Percentiles rank a stretch among this genome's conserved stretches.
Conservation (phyloP, 148 eudicot genomes). For the Silene latifolia region DNA sequence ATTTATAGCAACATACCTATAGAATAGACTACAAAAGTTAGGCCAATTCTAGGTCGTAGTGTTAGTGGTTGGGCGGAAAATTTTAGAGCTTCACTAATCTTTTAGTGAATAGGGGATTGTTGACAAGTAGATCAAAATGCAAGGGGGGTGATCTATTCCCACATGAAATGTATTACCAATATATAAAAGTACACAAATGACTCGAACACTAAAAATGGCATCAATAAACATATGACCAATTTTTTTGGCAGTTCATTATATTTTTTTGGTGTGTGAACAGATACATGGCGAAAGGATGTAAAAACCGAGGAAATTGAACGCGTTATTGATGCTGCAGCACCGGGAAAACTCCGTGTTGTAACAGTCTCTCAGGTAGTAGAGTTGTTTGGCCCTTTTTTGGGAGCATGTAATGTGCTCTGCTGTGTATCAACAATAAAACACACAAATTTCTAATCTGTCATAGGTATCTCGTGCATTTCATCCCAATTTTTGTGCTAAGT, state of each 20-base stretch:
- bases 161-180: too few species aligned
- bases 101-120: too few species aligned
- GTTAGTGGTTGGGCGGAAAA: too few species aligned
- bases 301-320: constrained; percentile 51
- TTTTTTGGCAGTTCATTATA: constrained; percentile 9
- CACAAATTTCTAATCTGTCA: constrained; percentile 16
- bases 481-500: constrained; percentile 93
- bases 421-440: constrained; percentile 5
- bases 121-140: too few species aligned
- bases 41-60: too few species aligned
- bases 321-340: constrained; percentile 57
- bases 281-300: constrained; percentile 93
- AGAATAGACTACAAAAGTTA: too few species aligned
- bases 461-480: constrained; percentile 92
- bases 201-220: too few species aligned
- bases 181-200: too few species aligned
- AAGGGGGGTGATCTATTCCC: too few species aligned
- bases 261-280: constrained; percentile 30
- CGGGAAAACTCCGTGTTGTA: constrained; percentile 63
- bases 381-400: neutral
- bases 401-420: constrained; percentile 7
- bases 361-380: constrained; percentile 59
- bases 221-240: too few species aligned
- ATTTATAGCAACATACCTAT: too few species aligned
- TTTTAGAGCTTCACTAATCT: too few species aligned